Conservation (phyloP, 805 yeast species). For the Ogataea philodendri region DNA sequence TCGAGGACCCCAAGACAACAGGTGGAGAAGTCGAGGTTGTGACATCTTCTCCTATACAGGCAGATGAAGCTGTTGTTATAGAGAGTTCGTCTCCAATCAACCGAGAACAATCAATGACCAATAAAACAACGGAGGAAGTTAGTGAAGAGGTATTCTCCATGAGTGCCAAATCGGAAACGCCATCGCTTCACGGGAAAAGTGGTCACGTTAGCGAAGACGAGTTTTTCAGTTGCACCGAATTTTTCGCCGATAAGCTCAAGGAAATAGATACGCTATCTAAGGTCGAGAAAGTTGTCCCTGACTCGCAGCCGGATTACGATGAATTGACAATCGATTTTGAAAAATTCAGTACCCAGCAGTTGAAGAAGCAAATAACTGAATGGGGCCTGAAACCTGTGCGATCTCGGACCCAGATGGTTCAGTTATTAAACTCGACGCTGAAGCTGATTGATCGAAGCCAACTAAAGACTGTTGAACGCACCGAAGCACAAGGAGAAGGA, state of each 20-base stretch:
- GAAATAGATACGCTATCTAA: slow-evolving; percentile 15
- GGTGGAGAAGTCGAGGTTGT: slow-evolving; percentile 16
- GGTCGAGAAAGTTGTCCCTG: slow-evolving; percentile 18
- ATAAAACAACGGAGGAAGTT: no score
- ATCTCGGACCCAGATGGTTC: slow-evolving; percentile 35
- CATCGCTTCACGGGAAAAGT: no score
- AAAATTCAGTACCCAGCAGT: slow-evolving; percentile 18
- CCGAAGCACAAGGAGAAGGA: slow-evolving; percentile 3
- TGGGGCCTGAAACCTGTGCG: slow-evolving; percentile 42
- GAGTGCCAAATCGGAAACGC: no score
- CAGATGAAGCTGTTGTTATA: slow-evolving; percentile 1
- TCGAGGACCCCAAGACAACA: neutral
- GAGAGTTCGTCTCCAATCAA: slow-evolving; percentile 7
- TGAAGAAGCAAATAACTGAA: slow-evolving; percentile 27
- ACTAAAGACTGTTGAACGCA: slow-evolving; percentile 10
- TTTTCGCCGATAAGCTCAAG: slow-evolving; percentile 15
- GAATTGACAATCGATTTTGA: slow-evolving; percentile 16
- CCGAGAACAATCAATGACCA: no score
- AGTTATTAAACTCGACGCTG: slow-evolving; percentile 26
- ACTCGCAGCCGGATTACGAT: slow-evolving; percentile 18
- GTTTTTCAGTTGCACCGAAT: slow-evolving; percentile 16
- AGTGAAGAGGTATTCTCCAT: no score
- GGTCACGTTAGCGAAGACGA: no score
- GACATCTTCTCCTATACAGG: slow-evolving; percentile 20
- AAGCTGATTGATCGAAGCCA: slow-evolving; percentile 21